Conservation (phyloP, 192 early-diverging fungal species). For the Linnemannia zychae region DNA sequence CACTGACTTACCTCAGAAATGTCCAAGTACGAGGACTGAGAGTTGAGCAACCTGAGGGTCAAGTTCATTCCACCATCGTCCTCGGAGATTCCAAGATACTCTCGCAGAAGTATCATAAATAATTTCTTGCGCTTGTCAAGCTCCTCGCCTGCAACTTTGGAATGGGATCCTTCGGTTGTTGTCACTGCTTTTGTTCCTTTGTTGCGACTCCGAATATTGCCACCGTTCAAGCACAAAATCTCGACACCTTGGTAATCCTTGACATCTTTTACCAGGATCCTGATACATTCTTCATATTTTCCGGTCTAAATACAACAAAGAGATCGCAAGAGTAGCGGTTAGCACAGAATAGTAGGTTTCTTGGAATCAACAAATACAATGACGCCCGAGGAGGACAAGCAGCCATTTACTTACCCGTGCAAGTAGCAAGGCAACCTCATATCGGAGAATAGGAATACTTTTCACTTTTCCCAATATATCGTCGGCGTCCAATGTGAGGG, state of each 20-base stretch:
- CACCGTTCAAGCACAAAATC: conserved; percentile 65
- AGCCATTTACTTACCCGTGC: conserved; percentile 54
- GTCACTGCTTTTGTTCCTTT: conserved; percentile 8
- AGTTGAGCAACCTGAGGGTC: conserved; percentile 57
- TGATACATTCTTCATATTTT: conserved; percentile 59
- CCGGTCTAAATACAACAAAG: conserved; percentile 46
- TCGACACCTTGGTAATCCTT: conserved; percentile 70
- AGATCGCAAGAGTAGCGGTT: not conserved
- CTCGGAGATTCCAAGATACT: conserved; percentile 63
- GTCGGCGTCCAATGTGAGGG: conserved; percentile 42
- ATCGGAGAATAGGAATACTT: conserved; percentile 43
- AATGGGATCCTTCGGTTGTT: not conserved
- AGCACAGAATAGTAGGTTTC: not conserved
- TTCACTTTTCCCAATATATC: conserved; percentile 50
- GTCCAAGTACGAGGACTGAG: conserved; percentile 67
- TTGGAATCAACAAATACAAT: not conserved
- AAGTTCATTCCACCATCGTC: conserved; percentile 41
- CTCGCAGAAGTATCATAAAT: conserved; percentile 63
- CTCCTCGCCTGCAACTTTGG: conserved; percentile 14
- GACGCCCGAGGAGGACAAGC: not conserved
- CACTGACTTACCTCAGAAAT: conserved; percentile 57
- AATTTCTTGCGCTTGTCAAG: conserved; percentile 39
- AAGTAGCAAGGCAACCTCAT: conserved; percentile 64
- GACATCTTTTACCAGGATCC: conserved; percentile 60
- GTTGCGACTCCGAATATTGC: conserved; percentile 49